A percentile compares a stretch with the other conserved stretches of the same genome.
phyloP scores from a whole-genome alignment of 2,329 filamentous ascomycete species.

The Gliomastix tumulicola region DNA sequence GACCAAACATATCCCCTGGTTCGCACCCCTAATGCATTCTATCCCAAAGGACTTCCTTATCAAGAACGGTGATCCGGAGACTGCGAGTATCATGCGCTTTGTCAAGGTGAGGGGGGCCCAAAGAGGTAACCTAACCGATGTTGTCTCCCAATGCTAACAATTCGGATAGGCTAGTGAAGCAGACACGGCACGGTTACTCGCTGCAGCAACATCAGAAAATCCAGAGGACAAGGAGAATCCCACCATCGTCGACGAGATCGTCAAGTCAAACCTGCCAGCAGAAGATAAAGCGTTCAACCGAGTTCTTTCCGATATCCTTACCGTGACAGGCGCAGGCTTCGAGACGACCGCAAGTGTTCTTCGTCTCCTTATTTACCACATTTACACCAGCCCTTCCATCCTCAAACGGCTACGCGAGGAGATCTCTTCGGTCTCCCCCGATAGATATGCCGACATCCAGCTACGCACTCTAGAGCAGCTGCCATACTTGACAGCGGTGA shows the following conservation, averaged over 20 bases:
- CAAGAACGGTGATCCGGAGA: too few species aligned
- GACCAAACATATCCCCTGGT: background rate
- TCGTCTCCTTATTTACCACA: conserved; percentile 8
- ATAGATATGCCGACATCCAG: too few species aligned
- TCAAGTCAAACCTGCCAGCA: conserved; percentile 6
- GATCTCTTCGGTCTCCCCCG: background rate
- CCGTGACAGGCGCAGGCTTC: conserved; percentile 7
- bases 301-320: conserved; percentile 7
- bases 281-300: conserved; percentile 7
- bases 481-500: conserved; percentile 6
- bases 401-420: conserved; percentile 9
- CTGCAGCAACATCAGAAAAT: too few species aligned
- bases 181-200: too few species aligned
- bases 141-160: too few species aligned
- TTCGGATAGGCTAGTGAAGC: too few species aligned
- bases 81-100: too few species aligned
- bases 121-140: too few species aligned
- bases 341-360: conserved; percentile 8
- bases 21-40: background rate
- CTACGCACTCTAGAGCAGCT: conserved; percentile 28
- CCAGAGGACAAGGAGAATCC: background rate
- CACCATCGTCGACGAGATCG: conserved; percentile 8
- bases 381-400: conserved; percentile 8
- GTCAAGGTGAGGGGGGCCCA: too few species aligned
- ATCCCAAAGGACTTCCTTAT: background rate